phyloP scores from a whole-genome alignment of 2,329 filamentous ascomycete species.

The Cordyceps cicadae region DNA sequence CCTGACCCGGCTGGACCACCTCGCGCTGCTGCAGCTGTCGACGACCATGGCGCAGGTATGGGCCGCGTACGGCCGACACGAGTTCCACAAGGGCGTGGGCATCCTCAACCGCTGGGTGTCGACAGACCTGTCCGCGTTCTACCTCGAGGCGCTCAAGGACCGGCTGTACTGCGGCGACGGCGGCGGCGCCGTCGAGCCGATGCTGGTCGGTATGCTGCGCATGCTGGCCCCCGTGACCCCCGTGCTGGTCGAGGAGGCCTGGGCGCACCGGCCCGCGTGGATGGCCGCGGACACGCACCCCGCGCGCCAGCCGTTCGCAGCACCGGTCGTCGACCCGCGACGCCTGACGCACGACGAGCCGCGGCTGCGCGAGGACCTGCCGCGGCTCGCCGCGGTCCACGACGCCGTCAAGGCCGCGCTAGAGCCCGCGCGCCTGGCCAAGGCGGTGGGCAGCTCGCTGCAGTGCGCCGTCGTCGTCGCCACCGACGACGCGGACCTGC shows the following conservation, averaged over 20 bases:
- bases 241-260: constrained; percentile 78
- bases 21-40: constrained; percentile 68
- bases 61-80: constrained; percentile 58
- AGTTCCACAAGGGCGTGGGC: constrained; percentile 73
- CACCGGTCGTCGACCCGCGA: constrained; percentile 32
- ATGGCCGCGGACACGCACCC: constrained; percentile 45
- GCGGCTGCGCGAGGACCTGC: constrained; percentile 34
- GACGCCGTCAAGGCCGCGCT: constrained; percentile 65
- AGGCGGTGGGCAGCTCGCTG: constrained; percentile 70
- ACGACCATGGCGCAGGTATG: constrained; percentile 58
- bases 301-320: constrained; percentile 38
- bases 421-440: constrained; percentile 63
- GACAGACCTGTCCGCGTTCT: constrained; percentile 82
- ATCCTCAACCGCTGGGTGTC: constrained; percentile 74
- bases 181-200: constrained; percentile 53
- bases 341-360: constrained; percentile 31
- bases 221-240: constrained; percentile 79
- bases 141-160: constrained; percentile 89
- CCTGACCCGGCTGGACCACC: constrained; percentile 57
- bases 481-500: constrained; percentile 30
- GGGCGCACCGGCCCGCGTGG: constrained; percentile 63
- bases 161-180: constrained; percentile 76
- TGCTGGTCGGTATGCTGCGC: constrained; percentile 64
- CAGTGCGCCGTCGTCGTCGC: constrained; percentile 62
- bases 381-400: constrained; percentile 47